Percentiles rank a stretch among this genome's conserved stretches.
Evolutionary conservation across 2,329 filamentous ascomycete genomes (phyloP).

Genomic region (Fonsecaea multimorphosa): DNA sequence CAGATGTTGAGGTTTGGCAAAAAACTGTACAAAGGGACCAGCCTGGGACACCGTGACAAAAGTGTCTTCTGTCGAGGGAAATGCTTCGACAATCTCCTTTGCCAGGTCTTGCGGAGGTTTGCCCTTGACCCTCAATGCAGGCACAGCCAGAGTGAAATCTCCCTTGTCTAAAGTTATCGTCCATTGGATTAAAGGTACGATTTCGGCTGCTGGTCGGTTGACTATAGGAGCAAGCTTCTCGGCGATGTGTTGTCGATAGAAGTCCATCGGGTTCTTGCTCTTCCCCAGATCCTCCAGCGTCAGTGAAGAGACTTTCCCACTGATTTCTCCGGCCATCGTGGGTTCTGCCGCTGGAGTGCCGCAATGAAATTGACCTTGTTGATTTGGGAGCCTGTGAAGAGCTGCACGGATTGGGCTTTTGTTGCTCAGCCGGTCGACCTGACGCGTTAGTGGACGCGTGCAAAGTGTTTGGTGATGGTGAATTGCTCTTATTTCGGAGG

Average conservation of each 20-base stretch:
- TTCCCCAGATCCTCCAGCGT: constrained; percentile 44
- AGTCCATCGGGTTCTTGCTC: constrained; percentile 54
- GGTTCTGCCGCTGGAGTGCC: constrained; percentile 3
- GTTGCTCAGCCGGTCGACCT: neutral
- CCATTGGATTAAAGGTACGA: constrained; percentile 52
- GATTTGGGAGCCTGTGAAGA: neutral
- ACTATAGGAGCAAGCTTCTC: constrained; percentile 48
- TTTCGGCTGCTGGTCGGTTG: constrained; percentile 48
- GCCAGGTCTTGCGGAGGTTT: constrained; percentile 65
- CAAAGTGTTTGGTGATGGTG: neutral
- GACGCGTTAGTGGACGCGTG: neutral
- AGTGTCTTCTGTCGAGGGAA: constrained; percentile 63
- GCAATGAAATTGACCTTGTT: constrained; percentile 14
- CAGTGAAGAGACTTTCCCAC: constrained; percentile 39
- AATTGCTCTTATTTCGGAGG: neutral
- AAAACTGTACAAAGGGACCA: constrained; percentile 69
- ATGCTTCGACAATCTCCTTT: constrained; percentile 62
- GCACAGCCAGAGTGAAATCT: constrained; percentile 52
- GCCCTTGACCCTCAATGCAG: constrained; percentile 57
- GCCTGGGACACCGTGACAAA: constrained; percentile 44
- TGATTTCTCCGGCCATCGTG: constrained; percentile 28
- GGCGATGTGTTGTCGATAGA: constrained; percentile 55
- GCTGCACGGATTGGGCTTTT: neutral
- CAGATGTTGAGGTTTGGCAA: constrained; percentile 66
- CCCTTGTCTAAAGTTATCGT: constrained; percentile 56